phyloP scores from a whole-genome alignment of 2,329 filamentous ascomycete genomes.

The Stylonectria norvegica region DNA sequence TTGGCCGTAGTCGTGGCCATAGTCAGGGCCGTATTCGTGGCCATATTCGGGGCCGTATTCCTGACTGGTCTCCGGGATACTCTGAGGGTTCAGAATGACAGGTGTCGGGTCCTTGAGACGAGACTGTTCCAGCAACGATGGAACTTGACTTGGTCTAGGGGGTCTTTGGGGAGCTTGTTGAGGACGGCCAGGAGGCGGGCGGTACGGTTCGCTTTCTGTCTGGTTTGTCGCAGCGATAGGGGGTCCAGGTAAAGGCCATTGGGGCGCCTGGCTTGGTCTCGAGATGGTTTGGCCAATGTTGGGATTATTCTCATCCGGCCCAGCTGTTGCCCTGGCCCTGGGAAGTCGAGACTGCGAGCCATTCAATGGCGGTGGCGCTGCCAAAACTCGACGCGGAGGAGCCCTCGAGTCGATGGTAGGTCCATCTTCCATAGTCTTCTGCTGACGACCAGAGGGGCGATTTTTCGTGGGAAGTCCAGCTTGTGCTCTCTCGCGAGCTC shows the following conservation, averaged over 20 bases:
- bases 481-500: slow-evolving; percentile 52
- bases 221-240: slow-evolving; percentile 32
- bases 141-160: slow-evolving; percentile 57
- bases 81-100: slow-evolving; percentile 38
- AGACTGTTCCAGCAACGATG: slow-evolving; percentile 56
- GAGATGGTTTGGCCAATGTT: slow-evolving; percentile 45
- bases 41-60: too few relatives aligned
- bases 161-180: slow-evolving; percentile 54
- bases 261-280: slow-evolving; percentile 49
- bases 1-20: too few relatives aligned
- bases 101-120: slow-evolving; percentile 55
- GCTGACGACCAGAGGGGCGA: slow-evolving; percentile 17
- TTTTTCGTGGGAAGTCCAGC: slow-evolving; percentile 34
- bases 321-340: slow-evolving; percentile 15
- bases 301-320: slow-evolving; percentile 18
- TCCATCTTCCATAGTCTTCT: slow-evolving; percentile 28
- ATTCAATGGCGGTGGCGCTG: slow-evolving; percentile 5
- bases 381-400: slow-evolving; percentile 29
- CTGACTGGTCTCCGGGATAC: not conserved
- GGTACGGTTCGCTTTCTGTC: slow-evolving; percentile 42
- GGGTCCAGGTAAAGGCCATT: slow-evolving; percentile 51
- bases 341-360: slow-evolving; percentile 16
- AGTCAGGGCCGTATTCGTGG: too few relatives aligned
- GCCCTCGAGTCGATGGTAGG: slow-evolving; percentile 22
- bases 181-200: slow-evolving; percentile 48